Percentiles rank a stretch among this genome's conserved stretches.
Evolutionary conservation across 345 rosid species (phyloP).

Genomic region (Pugionium cornutum): DNA sequence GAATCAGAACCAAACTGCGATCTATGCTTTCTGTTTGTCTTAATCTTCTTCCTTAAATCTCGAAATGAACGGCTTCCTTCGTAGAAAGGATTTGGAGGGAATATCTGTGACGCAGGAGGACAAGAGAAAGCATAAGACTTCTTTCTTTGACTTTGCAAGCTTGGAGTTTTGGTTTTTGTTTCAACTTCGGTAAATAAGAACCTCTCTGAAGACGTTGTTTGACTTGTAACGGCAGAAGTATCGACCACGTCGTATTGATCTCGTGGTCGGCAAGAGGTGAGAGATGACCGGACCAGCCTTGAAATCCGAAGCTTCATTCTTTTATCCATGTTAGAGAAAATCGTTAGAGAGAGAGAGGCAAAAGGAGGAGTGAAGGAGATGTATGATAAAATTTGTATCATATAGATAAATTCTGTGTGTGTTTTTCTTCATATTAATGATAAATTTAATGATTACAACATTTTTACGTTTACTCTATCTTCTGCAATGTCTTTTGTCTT

Average conservation of each 20-base stretch:
- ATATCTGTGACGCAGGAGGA: slow-evolving; percentile 33
- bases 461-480: slow-evolving; percentile 27
- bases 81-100: slow-evolving; percentile 48
- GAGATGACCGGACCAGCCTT: no score
- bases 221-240: slow-evolving; percentile 31
- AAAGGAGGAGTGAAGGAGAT: no score
- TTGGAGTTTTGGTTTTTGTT: slow-evolving; percentile 18
- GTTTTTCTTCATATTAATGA: slow-evolving; percentile 34
- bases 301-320: no score
- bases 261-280: no score
- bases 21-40: slow-evolving; percentile 35
- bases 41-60: slow-evolving; percentile 31
- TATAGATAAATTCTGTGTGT: background rate
- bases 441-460: slow-evolving; percentile 40
- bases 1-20: slow-evolving; percentile 22
- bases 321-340: no score
- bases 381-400: no score
- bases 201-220: slow-evolving; percentile 29
- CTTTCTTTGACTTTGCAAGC: slow-evolving; percentile 1
- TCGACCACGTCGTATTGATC: slow-evolving; percentile 24
- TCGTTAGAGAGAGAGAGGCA: no score
- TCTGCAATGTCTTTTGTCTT: slow-evolving; percentile 38
- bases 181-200: slow-evolving; percentile 20
- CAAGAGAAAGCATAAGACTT: slow-evolving; percentile 12
- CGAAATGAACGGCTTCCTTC: slow-evolving; percentile 41